Evolutionary conservation across 768 basidiomycete species (phyloP).

Genomic region (Podaxis pistillaris): DNA sequence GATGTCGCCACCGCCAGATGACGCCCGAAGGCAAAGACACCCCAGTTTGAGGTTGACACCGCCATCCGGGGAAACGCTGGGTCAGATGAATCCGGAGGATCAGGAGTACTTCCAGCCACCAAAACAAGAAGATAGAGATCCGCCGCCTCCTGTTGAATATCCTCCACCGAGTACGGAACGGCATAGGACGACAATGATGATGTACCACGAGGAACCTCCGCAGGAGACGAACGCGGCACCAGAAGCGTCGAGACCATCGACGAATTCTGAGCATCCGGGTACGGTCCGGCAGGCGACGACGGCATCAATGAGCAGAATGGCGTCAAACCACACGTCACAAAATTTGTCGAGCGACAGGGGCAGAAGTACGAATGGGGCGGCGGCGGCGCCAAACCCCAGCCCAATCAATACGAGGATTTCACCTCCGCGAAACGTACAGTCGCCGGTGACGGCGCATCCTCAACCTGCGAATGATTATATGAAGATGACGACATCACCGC

Average conservation of each 20-base stretch:
- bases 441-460: conserved; percentile 1
- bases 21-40: background rate
- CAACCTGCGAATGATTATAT: conserved; percentile 7
- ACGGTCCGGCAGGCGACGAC: background rate
- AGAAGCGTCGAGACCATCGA: background rate
- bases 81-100: conserved; percentile 1
- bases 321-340: background rate
- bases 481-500: conserved; percentile 9
- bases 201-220: conserved; percentile 3
- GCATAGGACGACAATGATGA: conserved; percentile 3
- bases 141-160: background rate
- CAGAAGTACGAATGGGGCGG: background rate
- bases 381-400: background rate
- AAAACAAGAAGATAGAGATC: background rate
- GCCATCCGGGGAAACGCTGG: conserved; percentile 6
- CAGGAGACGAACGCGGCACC: background rate
- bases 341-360: background rate
- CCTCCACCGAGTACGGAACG: conserved; percentile 4
- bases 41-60: conserved; percentile 6
- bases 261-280: background rate
- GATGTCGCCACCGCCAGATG: background rate
- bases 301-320: background rate
- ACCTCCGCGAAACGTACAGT: background rate
- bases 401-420: background rate
- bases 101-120: background rate